Evolutionary conservation across 1,139 yeast genomes (phyloP).

Genomic region (Yamadazyma trypodendri): DNA sequence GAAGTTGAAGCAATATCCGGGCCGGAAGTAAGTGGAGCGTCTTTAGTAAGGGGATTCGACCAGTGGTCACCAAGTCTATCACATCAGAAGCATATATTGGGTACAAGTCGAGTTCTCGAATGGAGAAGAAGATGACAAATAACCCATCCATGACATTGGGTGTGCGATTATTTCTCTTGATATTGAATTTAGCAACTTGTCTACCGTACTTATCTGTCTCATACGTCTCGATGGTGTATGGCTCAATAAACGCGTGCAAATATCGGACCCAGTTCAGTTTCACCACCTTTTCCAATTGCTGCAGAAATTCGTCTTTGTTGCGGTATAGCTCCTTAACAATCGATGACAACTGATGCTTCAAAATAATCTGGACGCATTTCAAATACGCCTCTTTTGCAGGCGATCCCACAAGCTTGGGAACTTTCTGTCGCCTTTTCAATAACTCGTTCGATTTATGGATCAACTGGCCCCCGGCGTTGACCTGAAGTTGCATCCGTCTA

Average conservation of each 20-base stretch:
- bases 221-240: slow-evolving; percentile 9
- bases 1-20: slow-evolving; percentile 3
- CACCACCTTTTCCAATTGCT: slow-evolving; percentile 39
- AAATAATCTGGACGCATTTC: slow-evolving; percentile 53
- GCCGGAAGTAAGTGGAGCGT: slow-evolving; percentile 15
- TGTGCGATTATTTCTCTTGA: slow-evolving; percentile 17
- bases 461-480: slow-evolving; percentile 11
- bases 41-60: slow-evolving; percentile 39
- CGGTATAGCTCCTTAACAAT: slow-evolving; percentile 22
- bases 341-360: slow-evolving; percentile 46
- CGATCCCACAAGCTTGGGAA: slow-evolving; percentile 45
- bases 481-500: slow-evolving; percentile 45
- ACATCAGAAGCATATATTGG: slow-evolving; percentile 41
- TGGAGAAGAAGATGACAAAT: slow-evolving; percentile 38
- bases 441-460: slow-evolving; percentile 7
- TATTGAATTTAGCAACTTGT: slow-evolving; percentile 8
- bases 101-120: slow-evolving; percentile 28
- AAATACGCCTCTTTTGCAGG: slow-evolving; percentile 49
- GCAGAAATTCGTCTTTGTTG: slow-evolving; percentile 7
- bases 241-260: slow-evolving; percentile 19
- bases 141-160: slow-evolving; percentile 31
- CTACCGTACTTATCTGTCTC: slow-evolving; percentile 5
- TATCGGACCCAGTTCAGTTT: slow-evolving; percentile 52
- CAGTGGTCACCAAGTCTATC: slow-evolving; percentile 26
- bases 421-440: slow-evolving; percentile 38